Evolutionary conservation across 1,139 yeast genomes (phyloP), one percentile per base, ranked within the genome.

Genomic region (Chernovozyma aurita): DNA sequence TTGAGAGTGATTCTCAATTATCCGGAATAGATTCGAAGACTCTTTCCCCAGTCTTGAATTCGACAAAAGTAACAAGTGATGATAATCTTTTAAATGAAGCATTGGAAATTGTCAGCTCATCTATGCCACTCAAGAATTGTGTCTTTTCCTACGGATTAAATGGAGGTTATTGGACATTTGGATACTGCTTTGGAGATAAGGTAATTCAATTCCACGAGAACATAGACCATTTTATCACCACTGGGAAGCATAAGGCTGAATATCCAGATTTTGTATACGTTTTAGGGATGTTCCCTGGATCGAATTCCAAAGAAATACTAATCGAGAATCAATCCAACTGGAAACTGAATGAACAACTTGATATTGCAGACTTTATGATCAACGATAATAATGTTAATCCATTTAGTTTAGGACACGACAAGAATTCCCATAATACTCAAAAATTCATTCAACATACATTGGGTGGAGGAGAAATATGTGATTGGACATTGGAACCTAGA

Each of bases 401-500:
- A 14, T 44, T 48, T 32, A 39, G 45, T 33, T 16, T 41, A 41
- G 9, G 45, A 36, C 30, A 38, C 47, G 7, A 28, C 4, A 28
- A 36, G 25, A 16, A 43, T 32, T 21, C 4, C 22, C 31, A 40
- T 29, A 31, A 42, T 24, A 31, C 37, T 30, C 48, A 45, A 37
- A 65, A 67, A 40, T 70, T 69, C 42, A 52, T 82, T 18, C 65
- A 73, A 35, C 87, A 84, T 42, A 58, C 63, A 2, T 57, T 84
- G 12, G 63, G 59, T 1, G 61, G 69, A 40, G 97, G 97, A 1
- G 76, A 78, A 4, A 47, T 70, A 1, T 90, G 97, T 60, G 95
- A 85, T 50, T 51, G 84, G 33, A 85, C 94, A 0, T 73, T 73
- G 1, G 59, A 64, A 28, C 81, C 80, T 4, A 69, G 97, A 41